Evolutionary conservation across 352 stramenopile species (phyloP).

Genomic region (Peronosclerospora sorghi): DNA sequence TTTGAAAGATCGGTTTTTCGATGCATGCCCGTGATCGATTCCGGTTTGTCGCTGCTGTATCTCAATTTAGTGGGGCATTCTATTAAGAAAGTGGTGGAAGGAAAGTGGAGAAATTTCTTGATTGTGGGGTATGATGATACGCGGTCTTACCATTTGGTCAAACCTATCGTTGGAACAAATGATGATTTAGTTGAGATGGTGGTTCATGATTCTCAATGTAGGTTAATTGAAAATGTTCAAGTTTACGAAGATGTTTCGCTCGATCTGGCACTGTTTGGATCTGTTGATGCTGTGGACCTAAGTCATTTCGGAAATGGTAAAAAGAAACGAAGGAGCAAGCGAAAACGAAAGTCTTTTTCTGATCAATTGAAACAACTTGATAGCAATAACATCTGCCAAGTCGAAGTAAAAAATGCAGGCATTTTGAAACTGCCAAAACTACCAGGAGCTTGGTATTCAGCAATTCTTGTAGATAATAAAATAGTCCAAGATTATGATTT

Average conservation of each 20-base stretch:
- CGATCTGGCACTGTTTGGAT: constrained; percentile 42
- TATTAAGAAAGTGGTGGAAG: constrained; percentile 66
- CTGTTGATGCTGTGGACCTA: constrained; percentile 5
- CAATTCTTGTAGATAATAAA: constrained; percentile 24
- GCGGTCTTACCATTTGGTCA: constrained; percentile 49
- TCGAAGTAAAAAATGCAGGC: constrained; percentile 45
- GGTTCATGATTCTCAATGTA: constrained; percentile 72
- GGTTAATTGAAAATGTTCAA: constrained; percentile 31
- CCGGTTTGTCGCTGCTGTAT: constrained; percentile 43
- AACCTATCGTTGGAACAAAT: constrained; percentile 24
- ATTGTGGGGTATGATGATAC: constrained; percentile 56
- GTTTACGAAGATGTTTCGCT: constrained; percentile 39
- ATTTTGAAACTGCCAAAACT: constrained; percentile 26
- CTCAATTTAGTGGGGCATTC: constrained; percentile 55
- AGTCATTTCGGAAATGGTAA: constrained; percentile 9
- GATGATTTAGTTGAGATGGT: constrained; percentile 52
- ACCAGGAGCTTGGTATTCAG: constrained; percentile 51
- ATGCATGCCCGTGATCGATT: constrained; percentile 42
- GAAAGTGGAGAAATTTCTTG: constrained; percentile 70
- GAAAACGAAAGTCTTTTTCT: constrained; percentile 30
- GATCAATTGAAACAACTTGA: constrained; percentile 12
- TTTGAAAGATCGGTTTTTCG: constrained; percentile 72
- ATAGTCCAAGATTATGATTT: constrained; percentile 5
- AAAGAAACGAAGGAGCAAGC: constrained; percentile 62
- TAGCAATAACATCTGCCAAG: constrained; percentile 14